Evolutionary conservation across 2,329 filamentous ascomycete genomes (phyloP).

Genomic region (Hyphodiscus sp.): DNA sequence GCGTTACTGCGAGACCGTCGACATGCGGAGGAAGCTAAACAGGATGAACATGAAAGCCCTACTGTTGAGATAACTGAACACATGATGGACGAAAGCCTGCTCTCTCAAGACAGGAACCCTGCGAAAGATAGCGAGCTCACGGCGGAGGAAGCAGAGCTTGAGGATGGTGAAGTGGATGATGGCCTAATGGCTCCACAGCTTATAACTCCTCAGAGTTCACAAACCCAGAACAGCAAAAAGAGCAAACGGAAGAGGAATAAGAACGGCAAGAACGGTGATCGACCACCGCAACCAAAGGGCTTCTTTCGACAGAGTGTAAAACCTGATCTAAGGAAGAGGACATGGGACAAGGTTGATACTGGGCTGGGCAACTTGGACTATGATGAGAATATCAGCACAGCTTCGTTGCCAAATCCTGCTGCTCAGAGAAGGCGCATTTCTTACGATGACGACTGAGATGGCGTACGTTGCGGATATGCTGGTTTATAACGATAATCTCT

Average conservation of each 20-base stretch:
- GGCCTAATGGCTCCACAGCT: constrained; percentile 1
- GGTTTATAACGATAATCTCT: not conserved
- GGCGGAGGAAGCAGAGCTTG: constrained; percentile 3
- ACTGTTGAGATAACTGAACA: constrained; percentile 28
- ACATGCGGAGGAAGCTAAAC: constrained; percentile 21
- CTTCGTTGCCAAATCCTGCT: constrained; percentile 21
- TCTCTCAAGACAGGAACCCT: not conserved
- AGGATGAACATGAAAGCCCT: not conserved
- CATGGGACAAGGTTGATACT: constrained; percentile 59
- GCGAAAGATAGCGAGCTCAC: not conserved
- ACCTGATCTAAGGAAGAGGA: constrained; percentile 58
- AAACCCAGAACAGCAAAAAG: constrained; percentile 3
- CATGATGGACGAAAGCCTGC: constrained; percentile 25
- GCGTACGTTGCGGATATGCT: not conserved
- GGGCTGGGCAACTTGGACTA: constrained; percentile 56
- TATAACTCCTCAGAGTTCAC: constrained; percentile 7
- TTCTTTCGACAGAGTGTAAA: constrained; percentile 39
- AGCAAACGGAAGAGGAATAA: constrained; percentile 15
- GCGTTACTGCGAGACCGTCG: constrained; percentile 51
- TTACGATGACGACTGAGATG: constrained; percentile 38
- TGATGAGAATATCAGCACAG: constrained; percentile 37
- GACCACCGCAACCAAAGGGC: constrained; percentile 19
- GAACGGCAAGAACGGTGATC: constrained; percentile 18
- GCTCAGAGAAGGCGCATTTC: constrained; percentile 40
- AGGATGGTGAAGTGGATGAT: constrained; percentile 19